Evolutionary conservation across 2,329 filamentous ascomycete genomes (phyloP).

Genomic region (Colletotrichum shisoi): DNA sequence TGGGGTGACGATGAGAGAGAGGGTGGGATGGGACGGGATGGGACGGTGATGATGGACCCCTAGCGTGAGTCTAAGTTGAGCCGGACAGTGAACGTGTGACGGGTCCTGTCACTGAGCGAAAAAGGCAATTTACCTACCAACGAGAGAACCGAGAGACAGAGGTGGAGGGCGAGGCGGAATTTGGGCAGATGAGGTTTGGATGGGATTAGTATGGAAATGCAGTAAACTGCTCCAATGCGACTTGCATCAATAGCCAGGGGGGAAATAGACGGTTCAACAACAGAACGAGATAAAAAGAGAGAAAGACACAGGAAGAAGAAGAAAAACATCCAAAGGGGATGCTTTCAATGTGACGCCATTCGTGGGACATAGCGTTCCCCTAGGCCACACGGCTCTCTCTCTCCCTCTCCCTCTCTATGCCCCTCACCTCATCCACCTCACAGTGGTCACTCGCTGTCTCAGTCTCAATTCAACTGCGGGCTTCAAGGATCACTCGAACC

Average conservation of each 20-base stretch:
- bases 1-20: slow-evolving; percentile 5
- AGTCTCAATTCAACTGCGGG: neutral
- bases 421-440: neutral
- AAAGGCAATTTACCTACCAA: slow-evolving; percentile 6
- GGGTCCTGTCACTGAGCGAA: slow-evolving; percentile 11
- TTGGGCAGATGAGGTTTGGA: neutral
- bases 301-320: neutral
- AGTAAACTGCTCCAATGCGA: slow-evolving; percentile 1
- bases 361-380: neutral
- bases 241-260: slow-evolving; percentile 8
- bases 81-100: slow-evolving; percentile 2
- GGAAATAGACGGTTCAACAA: neutral
- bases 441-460: neutral
- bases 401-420: neutral
- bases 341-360: slow-evolving; percentile 20
- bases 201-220: neutral
- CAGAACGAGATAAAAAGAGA: neutral
- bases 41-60: neutral
- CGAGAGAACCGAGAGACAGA: neutral
- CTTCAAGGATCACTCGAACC: neutral
- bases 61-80: slow-evolving; percentile 1
- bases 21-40: slow-evolving; percentile 14
- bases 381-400: neutral
- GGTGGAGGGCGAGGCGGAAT: slow-evolving; percentile 3
- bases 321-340: neutral